Evolutionary conservation across 1,284 basidiomycete genomes (phyloP), one percentile per base, ranked within the genome.

Genomic region (Apiotrichum veenhuisii): DNA sequence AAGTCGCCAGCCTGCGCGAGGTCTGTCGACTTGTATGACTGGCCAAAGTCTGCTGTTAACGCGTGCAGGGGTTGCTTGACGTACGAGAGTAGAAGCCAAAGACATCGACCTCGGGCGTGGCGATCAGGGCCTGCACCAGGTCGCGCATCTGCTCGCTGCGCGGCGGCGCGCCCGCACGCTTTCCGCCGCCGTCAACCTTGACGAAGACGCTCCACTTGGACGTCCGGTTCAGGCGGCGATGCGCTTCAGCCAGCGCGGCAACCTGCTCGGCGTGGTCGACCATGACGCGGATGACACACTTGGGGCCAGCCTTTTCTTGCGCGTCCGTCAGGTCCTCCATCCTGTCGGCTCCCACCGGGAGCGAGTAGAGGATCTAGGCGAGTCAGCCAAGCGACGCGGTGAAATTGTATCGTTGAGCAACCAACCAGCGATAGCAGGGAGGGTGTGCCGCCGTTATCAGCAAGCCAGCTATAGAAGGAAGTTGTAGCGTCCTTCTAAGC

Each of bases 51-150:
- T 73, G 54, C 7, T 22, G 27, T 57, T 37, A 54, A 45, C 17
- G 38, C 14, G 10, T 11, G 33, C 12, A 17, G 4, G n/a, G n/a
- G n/a, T n/a, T n/a, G n/a, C n/a, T n/a, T n/a, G n/a, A 67, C 69
- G 49, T 40, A 73, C 91, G 90, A 50, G 83, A 85, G 67, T 93
- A 93, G 75, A 92, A 91, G 5, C 91, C 89, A 71, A 84, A 84
- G n/a, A 92, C 77, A 2, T 81, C 81, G 37, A 89, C 78, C 0
- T 27, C 22, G 3, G 17, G 22, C 2, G 50, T 41, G 3, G 71
- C 72, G 34, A 85, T 74, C 7, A 85, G 75, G 2, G 74, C 69
- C 41, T 74, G 74, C 37, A 92, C 70, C 46, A 92, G 79, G 3
- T 77, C 70, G 49, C 80, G 76, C 67, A 93, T 86, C 15, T 74